Base-by-base conservation (phyloP, 1,284 basidiomycete genomes). In the Rhodotorula sp. region DNA sequence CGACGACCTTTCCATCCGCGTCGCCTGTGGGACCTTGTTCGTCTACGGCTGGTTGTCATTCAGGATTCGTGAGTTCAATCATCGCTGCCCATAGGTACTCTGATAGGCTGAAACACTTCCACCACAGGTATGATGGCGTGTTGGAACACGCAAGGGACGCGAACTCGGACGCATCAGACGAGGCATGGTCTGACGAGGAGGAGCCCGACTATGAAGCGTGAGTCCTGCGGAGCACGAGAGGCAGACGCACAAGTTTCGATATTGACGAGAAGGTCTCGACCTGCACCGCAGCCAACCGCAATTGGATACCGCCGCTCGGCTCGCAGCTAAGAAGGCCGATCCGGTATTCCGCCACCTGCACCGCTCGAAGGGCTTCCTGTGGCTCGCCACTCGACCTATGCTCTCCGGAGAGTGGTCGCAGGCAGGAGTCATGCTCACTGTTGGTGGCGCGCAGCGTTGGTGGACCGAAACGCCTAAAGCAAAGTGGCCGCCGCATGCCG, bases 361-460 rank as follows among this genome's bases (percentile, higher is more conserved):
- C 12, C 80, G 84, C 18, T 81, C 80, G 38, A 84, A 84, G 71
- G 81, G 83, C 16, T 84, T 84, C 77, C 69, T 82, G 50, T 84
- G 84, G 84, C 67, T 81, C 15, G 80, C 81, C 1, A 80, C 80
- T 0, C 69, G 81, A 19, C 80, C 80, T 0, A 60, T 68, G 10
- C 70, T 73, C 65, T 81, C 80, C 60, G 84, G 84, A 48, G 83
- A 84, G 67, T 83, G 83, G 83, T 80, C 79, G 4, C 83, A 84
- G 72, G 83, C 83, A 3, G 83, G 83, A 26, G 80, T 81, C 49
- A 81, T 81, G 81, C 79, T 83, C 58, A 84, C 82, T 0, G 68
- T 84, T 21, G 76, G 77, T 19, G 83, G 81, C 2, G 83, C 83
- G 16, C 78, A 76, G 28, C 77, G 79, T 8, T 84, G 83, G 83